Conservation (phyloP, 2,329 filamentous ascomycete genomes). For the Dichotomopilus funicola region DNA sequence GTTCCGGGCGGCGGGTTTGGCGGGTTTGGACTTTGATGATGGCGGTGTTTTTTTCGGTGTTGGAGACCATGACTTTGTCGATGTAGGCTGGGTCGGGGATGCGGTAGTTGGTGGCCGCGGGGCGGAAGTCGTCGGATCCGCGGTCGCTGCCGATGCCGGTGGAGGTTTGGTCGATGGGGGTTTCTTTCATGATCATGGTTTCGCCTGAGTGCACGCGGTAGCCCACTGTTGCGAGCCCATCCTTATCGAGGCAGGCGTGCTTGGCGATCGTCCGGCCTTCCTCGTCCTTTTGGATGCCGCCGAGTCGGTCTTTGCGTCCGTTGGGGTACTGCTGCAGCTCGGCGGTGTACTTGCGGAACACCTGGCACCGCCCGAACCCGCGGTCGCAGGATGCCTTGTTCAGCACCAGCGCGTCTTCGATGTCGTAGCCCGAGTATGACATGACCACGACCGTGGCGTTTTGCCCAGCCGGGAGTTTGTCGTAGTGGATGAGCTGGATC, state of each 20-base stretch:
- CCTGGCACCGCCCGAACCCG: constrained; percentile 93
- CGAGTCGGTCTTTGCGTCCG: constrained; percentile 61
- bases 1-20: constrained; percentile 90
- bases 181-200: constrained; percentile 84
- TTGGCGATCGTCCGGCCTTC: constrained; percentile 56
- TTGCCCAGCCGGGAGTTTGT: constrained; percentile 93
- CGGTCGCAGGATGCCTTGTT: constrained; percentile 95
- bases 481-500: constrained; percentile 93
- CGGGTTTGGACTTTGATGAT: constrained; percentile 92
- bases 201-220: constrained; percentile 71
- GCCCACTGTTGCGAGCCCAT: constrained; percentile 84
- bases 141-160: constrained; percentile 64
- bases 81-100: constrained; percentile 81
- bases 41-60: constrained; percentile 77
- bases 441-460: constrained; percentile 98
- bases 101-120: constrained; percentile 70
- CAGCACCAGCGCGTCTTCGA: constrained; percentile 92
- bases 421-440: constrained; percentile 99
- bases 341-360: constrained; percentile 90
- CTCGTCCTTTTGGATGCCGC: constrained; percentile 56
- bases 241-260: constrained; percentile 68
- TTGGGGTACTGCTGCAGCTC: constrained; percentile 87
- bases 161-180: constrained; percentile 69
- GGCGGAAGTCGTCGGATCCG: constrained; percentile 56
- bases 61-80: constrained; percentile 92